Evolutionary conservation across 495 filamentous ascomycete genomes (phyloP).

Genomic region (Aspergillus taichungensis): DNA sequence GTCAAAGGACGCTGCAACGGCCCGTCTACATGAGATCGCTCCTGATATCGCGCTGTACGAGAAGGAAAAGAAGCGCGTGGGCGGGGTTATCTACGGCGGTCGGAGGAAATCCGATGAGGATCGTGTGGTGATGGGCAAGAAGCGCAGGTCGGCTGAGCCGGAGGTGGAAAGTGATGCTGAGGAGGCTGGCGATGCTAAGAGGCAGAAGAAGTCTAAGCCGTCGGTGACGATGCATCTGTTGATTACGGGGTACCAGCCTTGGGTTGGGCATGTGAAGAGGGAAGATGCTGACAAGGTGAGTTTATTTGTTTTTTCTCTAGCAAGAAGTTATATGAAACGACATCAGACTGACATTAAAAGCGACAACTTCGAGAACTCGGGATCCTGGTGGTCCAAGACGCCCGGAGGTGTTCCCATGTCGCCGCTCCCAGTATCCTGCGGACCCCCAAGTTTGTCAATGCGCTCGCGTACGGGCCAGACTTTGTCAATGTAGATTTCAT

Average conservation of each 20-base stretch:
- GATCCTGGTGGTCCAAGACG: conserved; percentile 68
- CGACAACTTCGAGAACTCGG: conserved; percentile 76
- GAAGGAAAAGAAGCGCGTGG: conserved; percentile 84
- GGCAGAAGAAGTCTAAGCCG: conserved; percentile 49
- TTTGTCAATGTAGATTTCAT: conserved; percentile 74
- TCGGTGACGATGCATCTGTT: conserved; percentile 62
- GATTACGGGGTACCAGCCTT: conserved; percentile 71
- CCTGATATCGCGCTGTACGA: conserved; percentile 83
- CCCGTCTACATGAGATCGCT: conserved; percentile 64
- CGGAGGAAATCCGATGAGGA: conserved; percentile 45
- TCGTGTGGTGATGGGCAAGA: conserved; percentile 28
- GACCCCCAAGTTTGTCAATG: conserved; percentile 86
- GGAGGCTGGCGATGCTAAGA: conserved; percentile 46
- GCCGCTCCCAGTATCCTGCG: conserved; percentile 79
- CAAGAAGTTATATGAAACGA: not conserved
- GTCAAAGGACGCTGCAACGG: conserved; percentile 75
- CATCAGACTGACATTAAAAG: conserved; percentile 36
- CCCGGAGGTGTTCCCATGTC: conserved; percentile 69
- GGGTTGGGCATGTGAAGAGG: conserved; percentile 56
- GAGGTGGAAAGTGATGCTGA: conserved; percentile 47
- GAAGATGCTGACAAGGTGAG: conserved; percentile 76
- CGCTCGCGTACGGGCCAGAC: conserved; percentile 66
- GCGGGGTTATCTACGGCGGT: conserved; percentile 72
- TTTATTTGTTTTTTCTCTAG: conserved; percentile 6
- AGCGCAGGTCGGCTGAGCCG: conserved; percentile 30